These are phyloP conservation scores for Cerioporus squamosus DNA, from an alignment of 1,284 basidiomycete species.

Conservation along the genomic window DNA sequence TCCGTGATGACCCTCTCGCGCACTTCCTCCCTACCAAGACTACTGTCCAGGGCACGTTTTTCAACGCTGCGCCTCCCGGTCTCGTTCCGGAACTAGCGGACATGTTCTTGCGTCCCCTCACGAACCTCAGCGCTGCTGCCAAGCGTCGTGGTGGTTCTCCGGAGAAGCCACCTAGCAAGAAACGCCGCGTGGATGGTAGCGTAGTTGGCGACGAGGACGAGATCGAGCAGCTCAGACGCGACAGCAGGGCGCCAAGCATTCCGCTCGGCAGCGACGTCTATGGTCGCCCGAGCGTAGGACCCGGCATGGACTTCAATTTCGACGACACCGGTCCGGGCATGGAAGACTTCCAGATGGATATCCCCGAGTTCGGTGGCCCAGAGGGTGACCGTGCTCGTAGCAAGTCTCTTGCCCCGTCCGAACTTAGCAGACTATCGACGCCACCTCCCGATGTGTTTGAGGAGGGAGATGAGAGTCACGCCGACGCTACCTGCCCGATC, in stretches of 20 bases:
- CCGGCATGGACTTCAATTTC: conserved; percentile 44
- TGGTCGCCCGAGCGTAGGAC: conserved; percentile 42
- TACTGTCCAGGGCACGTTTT: conserved; percentile 71
- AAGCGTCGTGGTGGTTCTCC: conserved; percentile 60
- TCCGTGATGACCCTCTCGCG: conserved; percentile 82
- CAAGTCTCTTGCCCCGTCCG: conserved; percentile 49
- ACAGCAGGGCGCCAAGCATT: conserved; percentile 61
- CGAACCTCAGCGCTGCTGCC: conserved; percentile 40
- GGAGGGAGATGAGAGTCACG: conserved; percentile 66
- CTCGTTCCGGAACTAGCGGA: conserved; percentile 81
- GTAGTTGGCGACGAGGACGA: conserved; percentile 36
- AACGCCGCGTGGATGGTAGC: conserved; percentile 55
- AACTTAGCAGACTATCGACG: conserved; percentile 70
- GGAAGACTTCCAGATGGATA: conserved; percentile 72
- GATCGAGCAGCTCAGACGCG: conserved; percentile 71
- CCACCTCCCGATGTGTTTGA: conserved; percentile 60
- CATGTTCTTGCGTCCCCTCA: conserved; percentile 82
- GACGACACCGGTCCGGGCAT: conserved; percentile 51
- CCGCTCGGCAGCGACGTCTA: conserved; percentile 57
- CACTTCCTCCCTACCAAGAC: conserved; percentile 85
- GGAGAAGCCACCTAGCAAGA: conserved; percentile 64
- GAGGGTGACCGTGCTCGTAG: conserved; percentile 45
- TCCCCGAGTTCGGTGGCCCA: conserved; percentile 40
- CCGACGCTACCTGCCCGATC: conserved; percentile 77
- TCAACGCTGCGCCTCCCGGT: conserved; percentile 83